These are phyloP conservation scores for Teunomyces panamensis DNA, from an alignment of 805 yeast species.

Conservation along the genomic window DNA sequence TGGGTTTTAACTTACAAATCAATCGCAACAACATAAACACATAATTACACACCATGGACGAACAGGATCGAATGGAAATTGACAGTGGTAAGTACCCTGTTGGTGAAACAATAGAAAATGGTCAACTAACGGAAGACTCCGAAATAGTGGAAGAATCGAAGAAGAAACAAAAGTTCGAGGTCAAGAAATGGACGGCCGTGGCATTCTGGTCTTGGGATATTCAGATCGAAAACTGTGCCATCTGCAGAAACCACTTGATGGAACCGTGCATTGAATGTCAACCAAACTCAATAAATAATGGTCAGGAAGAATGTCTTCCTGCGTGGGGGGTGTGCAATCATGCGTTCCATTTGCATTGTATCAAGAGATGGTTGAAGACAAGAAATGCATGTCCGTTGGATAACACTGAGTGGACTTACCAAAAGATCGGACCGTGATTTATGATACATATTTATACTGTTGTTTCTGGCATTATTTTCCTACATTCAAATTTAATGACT, in stretches of 20 bases:
- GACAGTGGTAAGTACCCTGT: conserved; percentile 23
- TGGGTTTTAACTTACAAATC: not conserved
- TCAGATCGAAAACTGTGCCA: conserved; percentile 94
- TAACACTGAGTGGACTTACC: conserved; percentile 79
- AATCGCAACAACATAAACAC: not conserved
- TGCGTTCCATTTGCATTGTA: conserved; percentile 98
- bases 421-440: conserved; percentile 62
- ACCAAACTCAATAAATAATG: conserved; percentile 63
- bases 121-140: conserved; percentile 17
- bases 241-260: conserved; percentile 97
- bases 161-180: conserved; percentile 65
- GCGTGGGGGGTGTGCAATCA: conserved; percentile 98
- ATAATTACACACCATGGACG: conserved; percentile 8
- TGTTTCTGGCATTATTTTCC: not conserved
- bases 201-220: conserved; percentile 99
- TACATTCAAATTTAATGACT: not conserved
- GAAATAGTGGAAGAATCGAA: conserved; percentile 15
- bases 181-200: conserved; percentile 97
- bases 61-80: conserved; percentile 29
- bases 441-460: not conserved
- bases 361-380: conserved; percentile 90
- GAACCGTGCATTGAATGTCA: conserved; percentile 98
- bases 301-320: conserved; percentile 78
- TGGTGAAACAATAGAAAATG: not conserved
- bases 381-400: conserved; percentile 97